Base-by-base conservation (phyloP, 1,139 yeast genomes). In the Geotrichum cucujoidarum region DNA sequence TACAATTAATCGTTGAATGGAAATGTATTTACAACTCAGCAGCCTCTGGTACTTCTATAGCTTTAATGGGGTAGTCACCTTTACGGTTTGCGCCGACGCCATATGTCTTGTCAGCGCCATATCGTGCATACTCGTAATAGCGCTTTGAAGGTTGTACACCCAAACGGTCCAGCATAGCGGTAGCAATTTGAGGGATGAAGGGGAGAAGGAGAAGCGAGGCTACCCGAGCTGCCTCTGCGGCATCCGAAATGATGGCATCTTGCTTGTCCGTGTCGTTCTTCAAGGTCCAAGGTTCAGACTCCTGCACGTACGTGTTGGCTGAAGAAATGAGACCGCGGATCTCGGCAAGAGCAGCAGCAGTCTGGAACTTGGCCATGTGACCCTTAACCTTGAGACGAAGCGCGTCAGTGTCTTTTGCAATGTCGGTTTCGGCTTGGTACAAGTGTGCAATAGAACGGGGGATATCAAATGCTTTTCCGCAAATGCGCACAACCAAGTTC, bases 181-280 rank as follows among this genome's bases (percentile, higher is more conserved):
- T 54, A 0, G 95, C 66, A 43, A 87, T 69, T 2, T 69, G 67
- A 0, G 97, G 97, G 42, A 86, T 78, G 24, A 90, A 71, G 1
- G 96, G 88, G 51, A 75, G 78, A 24, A 85, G 71, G 34, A 86
- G 62, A 11, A 92, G 78, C 0, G 92, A 74, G 14, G 78, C 62
- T 0, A 87, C 75, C 52, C 98, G 74, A 14, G 81, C 73, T 0
- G 81, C 74, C 58, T 92, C 97, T 11, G 86, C 76, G 1, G 87
- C 84, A 21, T 77, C 62, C 53, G 75, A 80, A 1, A 89, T 78
- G 13, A 80, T 74, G 20, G 67, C 63, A 2, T 66, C 68, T 34
- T 70, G 69, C 13, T 32, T 35, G n/a, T 24, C 31, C 39, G 65
- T 65, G 11, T 47, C 48, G 20, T 51, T 37, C 40, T 52, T 53